Percentiles rank a stretch among this genome's conserved stretches.
phyloP scores from a whole-genome alignment of 2,329 filamentous ascomycete genomes.

The Aspergillus terreus region DNA sequence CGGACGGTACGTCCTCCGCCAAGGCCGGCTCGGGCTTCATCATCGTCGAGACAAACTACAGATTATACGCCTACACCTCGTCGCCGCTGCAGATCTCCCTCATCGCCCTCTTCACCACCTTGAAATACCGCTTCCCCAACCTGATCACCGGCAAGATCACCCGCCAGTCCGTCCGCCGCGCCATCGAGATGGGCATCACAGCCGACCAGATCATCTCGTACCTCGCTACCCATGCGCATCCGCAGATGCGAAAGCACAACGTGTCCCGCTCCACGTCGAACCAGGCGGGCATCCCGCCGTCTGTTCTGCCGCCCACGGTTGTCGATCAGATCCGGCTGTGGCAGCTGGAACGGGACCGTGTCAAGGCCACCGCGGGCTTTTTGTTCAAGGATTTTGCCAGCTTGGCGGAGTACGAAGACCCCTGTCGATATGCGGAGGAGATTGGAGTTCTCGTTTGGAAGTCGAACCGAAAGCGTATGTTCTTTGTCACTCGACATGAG shows the following conservation, averaged over 20 bases:
- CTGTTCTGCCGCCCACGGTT: constrained; percentile 87
- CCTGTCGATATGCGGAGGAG: constrained; percentile 69
- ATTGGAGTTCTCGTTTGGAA: constrained; percentile 88
- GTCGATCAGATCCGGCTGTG: constrained; percentile 96
- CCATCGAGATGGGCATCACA: constrained; percentile 87
- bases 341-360: constrained; percentile 95
- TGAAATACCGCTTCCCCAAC: constrained; percentile 89
- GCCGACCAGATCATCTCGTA: constrained; percentile 94
- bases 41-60: constrained; percentile 97
- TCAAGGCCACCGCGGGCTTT: constrained; percentile 79
- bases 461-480: constrained; percentile 73
- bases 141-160: constrained; percentile 90
- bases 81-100: constrained; percentile 93
- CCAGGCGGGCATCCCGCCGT: constrained; percentile 39
- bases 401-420: constrained; percentile 57
- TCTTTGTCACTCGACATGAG: constrained; percentile 89
- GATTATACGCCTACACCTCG: constrained; percentile 92
- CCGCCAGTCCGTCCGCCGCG: constrained; percentile 79
- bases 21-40: constrained; percentile 64
- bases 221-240: constrained; percentile 86
- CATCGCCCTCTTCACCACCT: constrained; percentile 80
- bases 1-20: constrained; percentile 26
- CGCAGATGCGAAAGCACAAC: constrained; percentile 74
- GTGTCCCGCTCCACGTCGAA: constrained; percentile 38
- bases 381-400: constrained; percentile 84